Percentiles rank a stretch among this genome's conserved stretches.
phyloP scores from a whole-genome alignment of 192 early-diverging fungal genomes.

The Podila verticillata region DNA sequence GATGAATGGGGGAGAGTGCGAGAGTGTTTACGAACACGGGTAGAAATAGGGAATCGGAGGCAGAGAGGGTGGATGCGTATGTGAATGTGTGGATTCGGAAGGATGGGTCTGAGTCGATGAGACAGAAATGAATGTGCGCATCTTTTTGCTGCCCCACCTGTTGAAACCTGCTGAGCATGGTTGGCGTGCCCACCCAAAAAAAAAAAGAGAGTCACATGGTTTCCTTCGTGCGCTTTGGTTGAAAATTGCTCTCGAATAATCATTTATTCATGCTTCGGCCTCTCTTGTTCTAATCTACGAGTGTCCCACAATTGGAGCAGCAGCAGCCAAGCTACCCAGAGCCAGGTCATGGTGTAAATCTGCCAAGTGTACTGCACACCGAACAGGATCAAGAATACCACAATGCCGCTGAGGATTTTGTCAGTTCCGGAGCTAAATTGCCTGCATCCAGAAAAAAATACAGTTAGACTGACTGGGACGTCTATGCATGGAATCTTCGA shows the following conservation, averaged over 20 bases:
- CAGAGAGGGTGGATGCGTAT: no score
- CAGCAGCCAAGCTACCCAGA: conserved; percentile 42
- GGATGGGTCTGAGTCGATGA: no score
- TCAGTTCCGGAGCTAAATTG: conserved; percentile 46
- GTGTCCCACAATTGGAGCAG: background rate
- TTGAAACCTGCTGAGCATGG: no score
- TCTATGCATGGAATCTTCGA: background rate
- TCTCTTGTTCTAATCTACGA: no score
- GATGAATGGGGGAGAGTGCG: background rate
- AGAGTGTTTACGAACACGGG: background rate
- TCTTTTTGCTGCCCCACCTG: no score
- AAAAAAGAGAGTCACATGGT: no score
- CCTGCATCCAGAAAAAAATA: conserved; percentile 13
- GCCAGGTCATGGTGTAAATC: conserved; percentile 63
- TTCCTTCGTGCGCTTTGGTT: no score
- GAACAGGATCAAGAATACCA: conserved; percentile 61
- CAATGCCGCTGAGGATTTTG: conserved; percentile 49
- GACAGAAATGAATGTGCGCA: no score
- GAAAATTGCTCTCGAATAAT: no score
- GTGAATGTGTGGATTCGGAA: no score
- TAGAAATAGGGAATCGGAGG: background rate
- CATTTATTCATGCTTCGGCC: no score
- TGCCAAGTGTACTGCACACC: conserved; percentile 70
- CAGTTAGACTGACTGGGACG: background rate
- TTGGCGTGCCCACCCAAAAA: no score